Evolutionary conservation across 306 rosid genomes (phyloP), one percentile per base, ranked within the genome.

Genomic region (Arachis stenosperma): DNA sequence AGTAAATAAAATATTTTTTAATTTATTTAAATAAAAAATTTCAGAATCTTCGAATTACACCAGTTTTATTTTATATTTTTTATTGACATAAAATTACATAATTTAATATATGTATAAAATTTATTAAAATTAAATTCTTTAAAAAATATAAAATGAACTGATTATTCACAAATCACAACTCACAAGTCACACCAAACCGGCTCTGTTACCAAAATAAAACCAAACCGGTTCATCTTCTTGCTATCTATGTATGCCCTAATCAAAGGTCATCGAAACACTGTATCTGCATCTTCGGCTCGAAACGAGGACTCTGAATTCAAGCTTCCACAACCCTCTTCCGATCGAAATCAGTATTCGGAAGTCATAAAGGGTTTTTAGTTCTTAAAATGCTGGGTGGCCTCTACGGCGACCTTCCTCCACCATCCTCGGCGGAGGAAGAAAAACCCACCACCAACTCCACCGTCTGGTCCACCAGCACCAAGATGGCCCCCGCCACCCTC

Each of bases 401-500:
- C 78, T 94, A 94, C 30, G 99, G 99, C 1, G 99, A 94, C 84
- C 91, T 94, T 40, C 99, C 99, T 57, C 99, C 99, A 5, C 99
- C 97, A 2, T 89, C 97, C 10, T 89, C 99, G 17, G 89, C 96
- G 13, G 97, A 94, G 39, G 96, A 94, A 61, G 99, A 94, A 8
- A 94, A 91, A 52, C 84, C 96, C 11, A 87, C 80, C 84, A 87
- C 91, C 60, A 86, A 92, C 58, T n/a, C 79, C 84, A 86, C 90
- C 61, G 97, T 94, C 8, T 94, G 99, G 99, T 94, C 96, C 0
- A 82, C 83, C 82, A 88, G 87, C 86, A 87, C 96, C 63, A 94
- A 91, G 76, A 94, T 94, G 99, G 99, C 99, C 50, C 99, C 99
- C 50, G 89, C 96, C 59, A 89, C 96, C 0, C 93, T 94, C 79